Base-by-base conservation (phyloP, 2,329 filamentous ascomycete genomes). In the Calonectria pseudoreteaudii region DNA sequence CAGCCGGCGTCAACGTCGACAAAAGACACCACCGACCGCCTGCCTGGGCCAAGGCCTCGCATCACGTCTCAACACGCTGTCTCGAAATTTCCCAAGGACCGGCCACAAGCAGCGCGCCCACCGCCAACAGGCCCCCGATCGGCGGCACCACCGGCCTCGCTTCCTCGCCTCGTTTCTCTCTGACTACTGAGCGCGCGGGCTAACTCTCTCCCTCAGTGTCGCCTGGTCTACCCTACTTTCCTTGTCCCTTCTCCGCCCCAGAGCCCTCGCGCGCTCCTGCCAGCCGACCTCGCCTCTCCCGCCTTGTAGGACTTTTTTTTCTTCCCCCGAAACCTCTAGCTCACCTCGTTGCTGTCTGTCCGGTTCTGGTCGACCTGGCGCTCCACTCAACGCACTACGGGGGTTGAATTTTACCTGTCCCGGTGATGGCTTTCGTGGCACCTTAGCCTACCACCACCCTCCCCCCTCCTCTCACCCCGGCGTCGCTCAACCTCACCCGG, bases 351-450 rank as follows among this genome's bases (percentile, higher is more conserved):
- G 75, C 71, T 70, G 58, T 62, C 74, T 72, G 70, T 75, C 75
- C 77, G 73, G 75, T 74, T 76, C 73, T 68, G 74, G 74, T 72
- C 75, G 66, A 76, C 76, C 79, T 78, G 76, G 76, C 73, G 74
- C 78, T 80, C 77, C 80, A 79, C 78, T 79, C 78, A 75, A 70
- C 77, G 75, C 77, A 79, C 74, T 78, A 77, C 79, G 73, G 79
- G 77, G 76, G 77, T 80, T 74, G 74, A 75, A 78, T 78, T 62
- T 74, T 74, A 77, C 78, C 62, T 80, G 76, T 78, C 79, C 81
- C 77, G 77, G 79, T 79, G 79, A 82, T 82, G 81, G 80, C 78
- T 79, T 79, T 80, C 77, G 83, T 84, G 82, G 77, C 82, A 84
- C 82, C 78, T 78, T 83, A 81, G 80, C 76, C 78, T 81, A 77